These are phyloP conservation scores for Incumbomyces delicatus DNA, from an alignment of 2,329 filamentous ascomycete species.

Conservation along the genomic window DNA sequence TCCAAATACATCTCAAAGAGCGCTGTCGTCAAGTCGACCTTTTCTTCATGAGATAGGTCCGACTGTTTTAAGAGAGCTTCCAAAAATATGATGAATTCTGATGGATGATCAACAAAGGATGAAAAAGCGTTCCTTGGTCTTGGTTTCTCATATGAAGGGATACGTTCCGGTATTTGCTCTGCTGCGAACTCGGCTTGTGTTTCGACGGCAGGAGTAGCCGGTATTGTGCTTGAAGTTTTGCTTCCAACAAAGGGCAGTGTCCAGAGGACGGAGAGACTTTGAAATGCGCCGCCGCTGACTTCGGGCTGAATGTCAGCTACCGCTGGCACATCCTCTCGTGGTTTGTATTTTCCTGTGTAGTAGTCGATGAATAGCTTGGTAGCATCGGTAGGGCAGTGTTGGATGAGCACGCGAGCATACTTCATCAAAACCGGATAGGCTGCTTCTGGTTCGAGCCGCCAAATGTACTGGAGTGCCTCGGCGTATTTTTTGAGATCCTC, in stretches of 20 bases:
- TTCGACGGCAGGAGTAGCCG: constrained; percentile 44
- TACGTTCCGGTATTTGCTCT: constrained; percentile 15
- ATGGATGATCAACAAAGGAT: constrained; percentile 86
- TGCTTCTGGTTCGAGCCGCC: constrained; percentile 69
- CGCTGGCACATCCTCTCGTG: constrained; percentile 54
- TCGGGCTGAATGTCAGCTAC: constrained; percentile 36
- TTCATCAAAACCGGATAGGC: constrained; percentile 88
- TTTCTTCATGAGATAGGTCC: constrained; percentile 62
- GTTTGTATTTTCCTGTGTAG: constrained; percentile 75
- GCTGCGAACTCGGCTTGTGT: constrained; percentile 19
- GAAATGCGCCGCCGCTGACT: constrained; percentile 64
- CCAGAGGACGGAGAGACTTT: constrained; percentile 74
- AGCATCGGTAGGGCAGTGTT: constrained; percentile 71
- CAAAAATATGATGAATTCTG: constrained; percentile 84
- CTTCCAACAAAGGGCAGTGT: constrained; percentile 77
- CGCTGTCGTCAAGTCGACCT: constrained; percentile 82
- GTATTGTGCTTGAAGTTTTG: constrained; percentile 34
- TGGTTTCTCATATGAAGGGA: constrained; percentile 62
- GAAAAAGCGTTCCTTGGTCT: constrained; percentile 86
- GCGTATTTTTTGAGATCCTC: constrained; percentile 87
- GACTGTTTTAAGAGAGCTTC: constrained; percentile 73
- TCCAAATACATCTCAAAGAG: constrained; percentile 97
- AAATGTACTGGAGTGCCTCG: constrained; percentile 85
- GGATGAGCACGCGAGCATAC: constrained; percentile 81
- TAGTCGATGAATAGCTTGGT: constrained; percentile 89